These are phyloP conservation scores for Neofusicoccum parvum DNA, from an alignment of 2,329 filamentous ascomycete species.

Conservation along the genomic window DNA sequence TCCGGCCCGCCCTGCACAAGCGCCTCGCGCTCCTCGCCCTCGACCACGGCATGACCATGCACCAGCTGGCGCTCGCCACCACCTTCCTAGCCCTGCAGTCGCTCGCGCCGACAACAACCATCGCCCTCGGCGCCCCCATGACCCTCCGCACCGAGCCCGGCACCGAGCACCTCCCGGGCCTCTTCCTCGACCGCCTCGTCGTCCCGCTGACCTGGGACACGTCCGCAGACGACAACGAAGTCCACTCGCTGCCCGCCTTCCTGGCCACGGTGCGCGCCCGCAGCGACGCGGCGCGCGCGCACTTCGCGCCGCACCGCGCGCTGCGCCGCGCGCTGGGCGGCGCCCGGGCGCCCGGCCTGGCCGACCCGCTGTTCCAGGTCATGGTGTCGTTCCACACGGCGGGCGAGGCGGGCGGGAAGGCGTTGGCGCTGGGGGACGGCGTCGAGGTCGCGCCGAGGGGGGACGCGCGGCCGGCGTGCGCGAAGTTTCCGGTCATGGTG, in stretches of 20 bases:
- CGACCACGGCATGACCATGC: background rate
- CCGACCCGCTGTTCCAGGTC: background rate
- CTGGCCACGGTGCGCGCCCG: background rate
- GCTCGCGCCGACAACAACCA: background rate
- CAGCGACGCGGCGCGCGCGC: conserved; percentile 7
- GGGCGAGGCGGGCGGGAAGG: too few relatives aligned
- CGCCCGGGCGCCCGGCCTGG: background rate
- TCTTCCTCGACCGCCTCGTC: conserved; percentile 20
- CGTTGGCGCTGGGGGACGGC: background rate
- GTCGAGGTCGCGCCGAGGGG: background rate
- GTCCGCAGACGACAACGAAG: background rate
- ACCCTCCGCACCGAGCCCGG: conserved; percentile 19
- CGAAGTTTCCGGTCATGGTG: conserved; percentile 23
- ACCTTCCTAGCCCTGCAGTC: conserved; percentile 3
- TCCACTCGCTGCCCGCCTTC: background rate
- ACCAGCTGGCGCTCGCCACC: conserved; percentile 13
- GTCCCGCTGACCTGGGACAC: background rate
- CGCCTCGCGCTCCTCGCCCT: background rate
- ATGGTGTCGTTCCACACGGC: conserved; percentile 8
- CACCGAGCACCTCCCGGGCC: conserved; percentile 13
- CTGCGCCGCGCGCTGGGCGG: background rate
- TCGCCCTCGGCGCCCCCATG: conserved; percentile 19
- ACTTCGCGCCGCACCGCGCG: background rate
- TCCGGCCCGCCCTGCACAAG: background rate
- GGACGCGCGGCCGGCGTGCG: background rate